These are phyloP conservation scores for Sicyos edulis DNA, from an alignment of 306 rosid genomes.

Conservation along the genomic window DNA sequence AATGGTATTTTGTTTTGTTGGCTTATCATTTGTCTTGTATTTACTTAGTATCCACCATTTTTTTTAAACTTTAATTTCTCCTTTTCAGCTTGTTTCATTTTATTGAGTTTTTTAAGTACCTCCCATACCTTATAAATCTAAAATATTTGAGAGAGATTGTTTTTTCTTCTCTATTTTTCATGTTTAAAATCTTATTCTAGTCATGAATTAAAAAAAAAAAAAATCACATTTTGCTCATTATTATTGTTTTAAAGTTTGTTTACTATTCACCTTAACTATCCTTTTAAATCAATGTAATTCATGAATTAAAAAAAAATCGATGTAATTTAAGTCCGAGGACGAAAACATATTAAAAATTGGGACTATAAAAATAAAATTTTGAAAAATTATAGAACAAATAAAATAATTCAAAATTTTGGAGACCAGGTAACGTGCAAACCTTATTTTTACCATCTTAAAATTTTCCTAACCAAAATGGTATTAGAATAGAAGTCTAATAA, in stretches of 20 bases:
- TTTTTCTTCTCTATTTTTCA: no score
- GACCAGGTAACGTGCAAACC: no score
- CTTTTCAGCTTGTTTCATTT: neutral
- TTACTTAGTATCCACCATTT: conserved; percentile 7
- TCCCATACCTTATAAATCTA: neutral
- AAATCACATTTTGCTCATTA: no score
- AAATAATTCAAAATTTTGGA: neutral
- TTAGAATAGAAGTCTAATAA: neutral
- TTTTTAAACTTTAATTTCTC: neutral
- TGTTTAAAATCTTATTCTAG: neutral
- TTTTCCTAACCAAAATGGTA: neutral
- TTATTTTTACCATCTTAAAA: neutral
- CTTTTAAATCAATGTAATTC: no score
- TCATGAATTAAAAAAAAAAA: neutral
- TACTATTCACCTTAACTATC: neutral
- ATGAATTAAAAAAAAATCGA: no score
- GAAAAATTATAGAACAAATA: neutral
- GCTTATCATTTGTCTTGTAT: conserved; percentile 3
- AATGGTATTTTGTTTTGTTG: neutral
- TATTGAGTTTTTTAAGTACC: neutral
- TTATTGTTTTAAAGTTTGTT: no score
- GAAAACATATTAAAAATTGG: neutral
- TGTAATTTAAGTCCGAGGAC: no score
- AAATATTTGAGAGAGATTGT: neutral
- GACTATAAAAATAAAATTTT: neutral